Evolutionary conservation across 208 protist genomes (phyloP).

Genomic region (Crithidia brevicula): DNA sequence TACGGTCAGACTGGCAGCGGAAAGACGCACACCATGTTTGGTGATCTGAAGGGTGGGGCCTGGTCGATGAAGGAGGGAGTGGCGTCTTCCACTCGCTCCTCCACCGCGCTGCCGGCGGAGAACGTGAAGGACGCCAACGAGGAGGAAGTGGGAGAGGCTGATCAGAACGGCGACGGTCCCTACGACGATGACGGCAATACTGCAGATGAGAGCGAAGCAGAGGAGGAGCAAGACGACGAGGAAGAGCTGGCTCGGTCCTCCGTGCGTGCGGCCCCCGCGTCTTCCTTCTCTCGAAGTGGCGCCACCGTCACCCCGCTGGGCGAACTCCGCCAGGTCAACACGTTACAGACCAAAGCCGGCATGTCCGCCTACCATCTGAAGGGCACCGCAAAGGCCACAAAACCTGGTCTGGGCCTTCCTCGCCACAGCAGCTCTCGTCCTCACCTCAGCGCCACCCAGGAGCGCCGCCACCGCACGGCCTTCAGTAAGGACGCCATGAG

Average conservation of each 20-base stretch:
- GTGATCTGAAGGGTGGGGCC: constrained; percentile 41
- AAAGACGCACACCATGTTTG: constrained; percentile 93
- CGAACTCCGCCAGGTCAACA: constrained; percentile 27
- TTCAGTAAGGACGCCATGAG: constrained; percentile 20
- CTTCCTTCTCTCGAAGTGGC: constrained; percentile 20
- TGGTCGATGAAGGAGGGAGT: not conserved
- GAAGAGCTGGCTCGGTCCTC: not conserved
- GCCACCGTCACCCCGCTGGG: constrained; percentile 30
- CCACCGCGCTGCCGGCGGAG: not conserved
- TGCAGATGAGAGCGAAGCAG: not conserved
- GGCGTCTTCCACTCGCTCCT: not conserved
- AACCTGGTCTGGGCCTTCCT: not conserved
- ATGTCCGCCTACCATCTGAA: not conserved
- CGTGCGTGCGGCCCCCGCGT: not conserved
- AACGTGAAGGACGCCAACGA: not conserved
- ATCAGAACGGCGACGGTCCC: not conserved
- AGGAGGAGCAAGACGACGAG: constrained; percentile 4
- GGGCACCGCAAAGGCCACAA: not conserved
- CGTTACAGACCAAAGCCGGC: constrained; percentile 11
- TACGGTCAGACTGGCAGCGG: constrained; percentile 94
- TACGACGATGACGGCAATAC: not conserved
- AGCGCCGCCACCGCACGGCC: not conserved
- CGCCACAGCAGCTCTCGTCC: not conserved
- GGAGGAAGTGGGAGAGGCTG: not conserved
- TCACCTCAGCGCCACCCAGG: not conserved